Conservation (phyloP, 768 basidiomycete genomes). For the Inosperma sp. region DNA sequence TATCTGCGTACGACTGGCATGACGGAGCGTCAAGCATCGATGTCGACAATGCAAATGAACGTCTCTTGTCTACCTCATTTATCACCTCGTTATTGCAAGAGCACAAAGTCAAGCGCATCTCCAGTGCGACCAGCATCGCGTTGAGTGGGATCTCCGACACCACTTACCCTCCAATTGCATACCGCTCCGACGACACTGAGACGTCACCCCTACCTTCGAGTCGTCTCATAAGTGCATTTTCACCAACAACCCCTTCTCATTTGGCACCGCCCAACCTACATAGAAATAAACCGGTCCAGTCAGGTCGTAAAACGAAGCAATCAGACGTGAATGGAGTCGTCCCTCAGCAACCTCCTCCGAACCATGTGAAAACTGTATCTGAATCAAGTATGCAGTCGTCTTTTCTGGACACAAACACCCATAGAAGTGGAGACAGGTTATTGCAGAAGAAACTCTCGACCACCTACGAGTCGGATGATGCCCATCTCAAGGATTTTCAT, state of each 20-base stretch:
- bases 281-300: no score
- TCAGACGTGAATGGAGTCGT: no score
- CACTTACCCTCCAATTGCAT: conserved; percentile 45
- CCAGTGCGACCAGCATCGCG: conserved; percentile 32
- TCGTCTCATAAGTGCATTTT: no score
- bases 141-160: conserved; percentile 50
- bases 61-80: conserved; percentile 55
- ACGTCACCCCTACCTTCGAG: no score
- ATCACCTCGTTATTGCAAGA: conserved; percentile 55
- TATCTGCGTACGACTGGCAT: conserved; percentile 53
- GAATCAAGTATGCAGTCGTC: no score
- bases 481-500: background rate
- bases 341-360: no score
- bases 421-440: conserved; percentile 11
- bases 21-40: conserved; percentile 57
- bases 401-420: background rate
- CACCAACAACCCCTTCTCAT: background rate
- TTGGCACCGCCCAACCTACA: background rate
- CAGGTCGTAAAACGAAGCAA: no score
- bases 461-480: conserved; percentile 20
- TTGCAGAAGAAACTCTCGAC: conserved; percentile 21
- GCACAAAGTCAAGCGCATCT: conserved; percentile 28
- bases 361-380: no score
- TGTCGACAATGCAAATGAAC: conserved; percentile 53
- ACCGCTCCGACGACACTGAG: conserved; percentile 15